These are phyloP conservation scores for Mucor plumbeus DNA, from an alignment of 371 early-diverging fungal genomes.

Conservation along the genomic window DNA sequence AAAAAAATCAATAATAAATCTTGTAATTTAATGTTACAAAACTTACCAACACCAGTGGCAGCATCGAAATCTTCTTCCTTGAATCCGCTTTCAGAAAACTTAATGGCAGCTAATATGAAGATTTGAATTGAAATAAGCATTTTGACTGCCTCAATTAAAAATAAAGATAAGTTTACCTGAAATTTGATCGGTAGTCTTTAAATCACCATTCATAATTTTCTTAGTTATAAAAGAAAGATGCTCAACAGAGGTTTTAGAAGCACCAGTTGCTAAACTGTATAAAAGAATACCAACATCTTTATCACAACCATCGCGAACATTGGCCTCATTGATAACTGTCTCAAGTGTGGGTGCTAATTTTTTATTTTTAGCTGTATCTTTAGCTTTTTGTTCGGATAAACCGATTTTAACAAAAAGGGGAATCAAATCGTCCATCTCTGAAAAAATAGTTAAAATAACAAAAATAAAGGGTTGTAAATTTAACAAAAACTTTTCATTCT, in stretches of 20 bases:
- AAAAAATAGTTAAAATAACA: background rate
- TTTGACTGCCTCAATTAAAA: background rate
- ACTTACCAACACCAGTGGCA: conserved; percentile 89
- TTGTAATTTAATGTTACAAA: too few species aligned
- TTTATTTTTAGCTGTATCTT: conserved; percentile 94
- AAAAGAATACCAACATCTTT: conserved; percentile 79
- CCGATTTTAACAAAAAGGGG: conserved; percentile 86
- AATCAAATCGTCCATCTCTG: conserved; percentile 58
- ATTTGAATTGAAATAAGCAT: background rate
- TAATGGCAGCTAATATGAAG: conserved; percentile 79
- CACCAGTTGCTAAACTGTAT: conserved; percentile 87
- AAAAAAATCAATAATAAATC: too few species aligned
- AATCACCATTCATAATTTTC: conserved; percentile 73
- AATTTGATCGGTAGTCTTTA: conserved; percentile 88
- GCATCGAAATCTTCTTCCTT: conserved; percentile 75
- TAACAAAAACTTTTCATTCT: conserved; percentile 7
- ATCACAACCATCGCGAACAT: conserved; percentile 64
- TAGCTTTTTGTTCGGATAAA: conserved; percentile 88
- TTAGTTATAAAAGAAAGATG: conserved; percentile 80
- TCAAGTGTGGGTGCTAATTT: conserved; percentile 86
- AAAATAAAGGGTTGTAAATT: conserved; percentile 16
- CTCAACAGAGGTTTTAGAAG: conserved; percentile 74
- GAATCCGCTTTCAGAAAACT: conserved; percentile 74
- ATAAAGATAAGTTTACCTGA: conserved; percentile 57
- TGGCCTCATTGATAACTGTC: conserved; percentile 66